Evolutionary conservation across 2,329 filamentous ascomycete species (phyloP).

Genomic region (Blastomyces emzantsi): DNA sequence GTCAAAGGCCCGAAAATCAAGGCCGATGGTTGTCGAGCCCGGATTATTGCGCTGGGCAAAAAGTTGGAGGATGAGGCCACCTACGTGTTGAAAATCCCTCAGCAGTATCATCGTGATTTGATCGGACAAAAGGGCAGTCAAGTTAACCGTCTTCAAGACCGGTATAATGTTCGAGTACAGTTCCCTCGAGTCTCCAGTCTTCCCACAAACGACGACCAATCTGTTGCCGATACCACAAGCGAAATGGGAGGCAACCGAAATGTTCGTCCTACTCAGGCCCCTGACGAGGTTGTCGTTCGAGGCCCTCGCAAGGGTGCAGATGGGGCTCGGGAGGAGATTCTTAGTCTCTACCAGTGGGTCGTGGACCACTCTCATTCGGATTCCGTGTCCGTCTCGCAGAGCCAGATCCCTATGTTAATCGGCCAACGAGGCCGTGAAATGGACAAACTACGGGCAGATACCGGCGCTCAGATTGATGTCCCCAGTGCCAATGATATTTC

Average conservation of each 20-base stretch:
- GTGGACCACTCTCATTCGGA: conserved; percentile 77
- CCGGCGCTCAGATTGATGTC: conserved; percentile 84
- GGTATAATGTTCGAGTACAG: conserved; percentile 90
- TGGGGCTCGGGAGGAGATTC: conserved; percentile 81
- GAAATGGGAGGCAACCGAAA: conserved; percentile 53
- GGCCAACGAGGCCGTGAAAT: conserved; percentile 83
- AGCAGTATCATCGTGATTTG: conserved; percentile 87
- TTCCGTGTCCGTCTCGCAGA: conserved; percentile 76
- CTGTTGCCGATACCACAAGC: conserved; percentile 58
- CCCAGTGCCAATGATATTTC: conserved; percentile 66
- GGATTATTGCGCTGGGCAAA: conserved; percentile 70
- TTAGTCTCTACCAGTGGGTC: conserved; percentile 79
- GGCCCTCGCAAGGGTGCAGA: conserved; percentile 91
- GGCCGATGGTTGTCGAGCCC: conserved; percentile 72
- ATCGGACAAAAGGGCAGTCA: conserved; percentile 82
- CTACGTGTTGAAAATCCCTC: conserved; percentile 78
- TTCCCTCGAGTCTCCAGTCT: conserved; percentile 62
- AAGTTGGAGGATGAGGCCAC: conserved; percentile 87
- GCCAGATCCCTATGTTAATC: conserved; percentile 87
- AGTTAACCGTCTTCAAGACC: conserved; percentile 83
- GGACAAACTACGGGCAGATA: conserved; percentile 76
- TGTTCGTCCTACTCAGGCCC: conserved; percentile 60
- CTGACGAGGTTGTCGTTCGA: conserved; percentile 83
- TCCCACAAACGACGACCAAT: conserved; percentile 55
- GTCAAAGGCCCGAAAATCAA: conserved; percentile 94